Evolutionary conservation across 768 basidiomycete species (phyloP).

Genomic region (Harrya chromipes): DNA sequence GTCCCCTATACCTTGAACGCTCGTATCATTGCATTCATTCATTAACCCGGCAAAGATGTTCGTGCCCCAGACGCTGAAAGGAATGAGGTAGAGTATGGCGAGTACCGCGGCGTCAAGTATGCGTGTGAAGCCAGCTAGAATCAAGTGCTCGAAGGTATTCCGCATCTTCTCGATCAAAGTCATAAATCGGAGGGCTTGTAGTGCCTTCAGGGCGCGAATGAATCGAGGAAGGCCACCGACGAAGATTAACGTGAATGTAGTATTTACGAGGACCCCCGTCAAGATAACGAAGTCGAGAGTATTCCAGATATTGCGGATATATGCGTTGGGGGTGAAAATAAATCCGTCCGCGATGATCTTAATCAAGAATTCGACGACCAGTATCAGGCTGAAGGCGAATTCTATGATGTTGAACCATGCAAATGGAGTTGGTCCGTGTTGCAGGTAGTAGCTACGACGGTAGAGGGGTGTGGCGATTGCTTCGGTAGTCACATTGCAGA

Average conservation of each 20-base stretch:
- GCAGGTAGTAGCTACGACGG: conserved; percentile 64
- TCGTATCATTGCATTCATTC: conserved; percentile 78
- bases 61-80: conserved; percentile 90
- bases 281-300: conserved; percentile 85
- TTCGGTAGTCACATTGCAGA: conserved; percentile 81
- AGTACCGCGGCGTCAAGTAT: conserved; percentile 89
- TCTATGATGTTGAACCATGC: conserved; percentile 92
- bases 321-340: conserved; percentile 87
- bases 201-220: conserved; percentile 81
- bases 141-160: conserved; percentile 79
- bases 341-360: conserved; percentile 94
- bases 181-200: conserved; percentile 85
- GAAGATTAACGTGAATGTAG: conserved; percentile 67
- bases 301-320: conserved; percentile 91
- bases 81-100: conserved; percentile 88
- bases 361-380: conserved; percentile 82
- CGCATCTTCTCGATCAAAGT: conserved; percentile 87
- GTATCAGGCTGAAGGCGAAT: conserved; percentile 60
- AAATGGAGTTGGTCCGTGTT: conserved; percentile 56
- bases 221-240: conserved; percentile 78
- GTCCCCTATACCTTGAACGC: conserved; percentile 47
- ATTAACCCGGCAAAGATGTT: conserved; percentile 88
- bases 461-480: conserved; percentile 82
- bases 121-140: conserved; percentile 80
- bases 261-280: conserved; percentile 69